These are phyloP conservation scores for Penicillium sp. DNA, from an alignment of 2,329 filamentous ascomycete species.

Conservation along the genomic window DNA sequence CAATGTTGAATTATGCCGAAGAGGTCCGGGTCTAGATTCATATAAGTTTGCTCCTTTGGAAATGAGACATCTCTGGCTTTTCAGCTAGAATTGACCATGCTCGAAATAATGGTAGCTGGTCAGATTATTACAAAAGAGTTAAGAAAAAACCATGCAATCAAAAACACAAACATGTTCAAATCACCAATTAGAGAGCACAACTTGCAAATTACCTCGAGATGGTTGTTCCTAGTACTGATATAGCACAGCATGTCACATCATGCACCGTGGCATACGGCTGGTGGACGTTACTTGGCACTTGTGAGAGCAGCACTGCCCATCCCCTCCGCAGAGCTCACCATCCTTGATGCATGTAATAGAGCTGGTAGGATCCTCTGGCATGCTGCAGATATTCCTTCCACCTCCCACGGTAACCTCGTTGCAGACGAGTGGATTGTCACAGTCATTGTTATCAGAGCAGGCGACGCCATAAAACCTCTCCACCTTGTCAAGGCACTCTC, in stretches of 20 bases:
- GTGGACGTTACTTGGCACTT: neutral
- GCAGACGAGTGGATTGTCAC: constrained; percentile 1
- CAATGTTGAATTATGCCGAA: neutral
- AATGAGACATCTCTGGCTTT: neutral
- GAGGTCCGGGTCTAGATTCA: neutral
- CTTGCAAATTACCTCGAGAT: neutral
- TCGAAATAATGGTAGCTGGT: neutral
- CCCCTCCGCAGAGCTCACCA: neutral
- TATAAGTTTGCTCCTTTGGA: neutral
- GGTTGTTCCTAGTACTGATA: no score
- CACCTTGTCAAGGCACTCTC: neutral
- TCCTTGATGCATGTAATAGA: neutral
- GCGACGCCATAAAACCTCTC: neutral
- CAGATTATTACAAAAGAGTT: neutral
- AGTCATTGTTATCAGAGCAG: constrained; percentile 1
- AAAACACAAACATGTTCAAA: neutral
- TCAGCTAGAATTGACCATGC: neutral
- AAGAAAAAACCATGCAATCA: neutral
- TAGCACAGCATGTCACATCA: neutral
- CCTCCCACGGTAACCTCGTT: constrained; percentile 1
- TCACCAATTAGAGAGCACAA: neutral
- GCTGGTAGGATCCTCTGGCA: neutral
- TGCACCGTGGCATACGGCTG: neutral
- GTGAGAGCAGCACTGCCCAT: neutral
- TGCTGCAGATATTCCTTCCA: neutral